Conservation (phyloP, 768 basidiomycete species). For the Phylloporus arenicola region DNA sequence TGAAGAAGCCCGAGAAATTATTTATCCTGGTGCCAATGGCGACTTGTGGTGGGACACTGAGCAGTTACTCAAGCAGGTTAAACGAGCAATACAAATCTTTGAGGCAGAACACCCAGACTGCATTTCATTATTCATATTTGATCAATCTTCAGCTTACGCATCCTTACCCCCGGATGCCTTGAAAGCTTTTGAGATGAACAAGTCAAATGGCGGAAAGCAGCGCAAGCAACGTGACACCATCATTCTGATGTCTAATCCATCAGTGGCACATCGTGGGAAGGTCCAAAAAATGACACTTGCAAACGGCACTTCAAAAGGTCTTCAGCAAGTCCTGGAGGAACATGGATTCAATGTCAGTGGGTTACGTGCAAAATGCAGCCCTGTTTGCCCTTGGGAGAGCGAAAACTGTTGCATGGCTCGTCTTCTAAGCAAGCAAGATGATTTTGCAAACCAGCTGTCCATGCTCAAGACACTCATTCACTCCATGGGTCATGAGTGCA, state of each 20-base stretch:
- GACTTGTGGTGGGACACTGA: too few relatives aligned
- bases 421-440: too few relatives aligned
- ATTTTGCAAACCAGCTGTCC: too few relatives aligned
- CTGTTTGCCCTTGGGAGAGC: too few relatives aligned
- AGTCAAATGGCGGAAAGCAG: slow-evolving; percentile 20
- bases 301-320: slow-evolving; percentile 22
- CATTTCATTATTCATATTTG: slow-evolving; percentile 17
- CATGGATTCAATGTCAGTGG: neutral
- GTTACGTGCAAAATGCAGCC: too few relatives aligned
- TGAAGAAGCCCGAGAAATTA: slow-evolving; percentile 14
- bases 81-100: slow-evolving; percentile 14
- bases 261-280: neutral
- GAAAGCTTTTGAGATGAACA: slow-evolving; percentile 26
- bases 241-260: slow-evolving; percentile 19
- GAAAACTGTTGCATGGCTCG: too few relatives aligned
- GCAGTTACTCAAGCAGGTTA: slow-evolving; percentile 12
- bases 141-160: slow-evolving; percentile 25
- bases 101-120: slow-evolving; percentile 17
- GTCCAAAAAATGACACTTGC: slow-evolving; percentile 34
- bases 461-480: neutral
- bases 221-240: slow-evolving; percentile 11
- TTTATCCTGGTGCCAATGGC: slow-evolving; percentile 9
- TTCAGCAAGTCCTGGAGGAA: slow-evolving; percentile 24
- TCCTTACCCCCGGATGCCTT: slow-evolving; percentile 23
- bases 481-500: neutral